Evolutionary conservation across 495 filamentous ascomycete genomes (phyloP), one percentile per base, ranked within the genome.

Genomic region (Massariosphaeria phaeospora): DNA sequence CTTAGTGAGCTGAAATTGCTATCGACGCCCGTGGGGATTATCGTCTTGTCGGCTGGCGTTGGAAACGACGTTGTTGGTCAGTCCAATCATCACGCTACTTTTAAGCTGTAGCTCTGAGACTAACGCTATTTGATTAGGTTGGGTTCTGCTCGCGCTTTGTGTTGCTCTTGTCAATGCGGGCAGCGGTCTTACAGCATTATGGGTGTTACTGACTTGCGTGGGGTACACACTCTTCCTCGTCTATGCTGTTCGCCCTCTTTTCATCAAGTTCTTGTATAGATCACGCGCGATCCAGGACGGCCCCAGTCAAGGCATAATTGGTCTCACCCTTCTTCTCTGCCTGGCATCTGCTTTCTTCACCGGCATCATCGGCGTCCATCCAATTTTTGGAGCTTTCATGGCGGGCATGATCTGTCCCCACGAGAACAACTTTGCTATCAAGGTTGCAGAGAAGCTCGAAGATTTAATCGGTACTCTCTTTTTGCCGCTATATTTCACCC

Each of bases 401-500:
- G 79, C 93, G 53, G 93, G 93, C 12, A 61, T 98, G 48, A 90
- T 98, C 50, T 95, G 91, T 66, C 93, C 93, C 0, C 93, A 96
- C 63, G 86, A 96, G 44, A 88, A 88, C 33, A 91, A 91, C 6
- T 98, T 96, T 69, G 86, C 89, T 15, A 94, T 96, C 67, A 90
- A 93, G 59, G 69, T 98, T 52, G 91, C 91, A 0, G 93, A 98
- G 65, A 98, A 97, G 74, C 81, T 98, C 46, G 93, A 98, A 66
- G 93, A 98, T 72, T 71, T 98, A 7, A 84, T 98, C 42, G 79
- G 82, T 0, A 81, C 89, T 20, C 74, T 98, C n/a, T 89, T 98
- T 57, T 73, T 96, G 11, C 93, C 93, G 0, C 83, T 98, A 3
- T 98, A 98, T 67, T 98, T 97, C 71, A 89, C 93, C 2, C 76